These are phyloP conservation scores for Pleurotus cornucopiae DNA, from an alignment of 768 basidiomycete species.

Conservation along the genomic window DNA sequence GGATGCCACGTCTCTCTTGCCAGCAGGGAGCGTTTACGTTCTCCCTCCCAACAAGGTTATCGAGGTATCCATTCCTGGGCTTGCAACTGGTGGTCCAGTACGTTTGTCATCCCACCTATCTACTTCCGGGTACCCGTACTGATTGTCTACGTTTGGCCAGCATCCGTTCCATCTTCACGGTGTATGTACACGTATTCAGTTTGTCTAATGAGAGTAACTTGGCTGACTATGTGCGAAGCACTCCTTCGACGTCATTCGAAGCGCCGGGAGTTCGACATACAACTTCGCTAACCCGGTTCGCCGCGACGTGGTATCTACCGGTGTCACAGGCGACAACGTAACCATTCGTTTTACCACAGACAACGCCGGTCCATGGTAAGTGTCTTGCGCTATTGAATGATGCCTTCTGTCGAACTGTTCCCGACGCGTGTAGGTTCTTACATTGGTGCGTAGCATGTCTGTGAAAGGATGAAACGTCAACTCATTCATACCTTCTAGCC, in stretches of 20 bases:
- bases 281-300: conserved; percentile 38
- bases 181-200: conserved; percentile 14
- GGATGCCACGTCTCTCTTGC: conserved; percentile 29
- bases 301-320: conserved; percentile 30
- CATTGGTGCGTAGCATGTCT: not conserved
- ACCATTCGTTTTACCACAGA: conserved; percentile 48
- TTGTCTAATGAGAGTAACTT: not conserved
- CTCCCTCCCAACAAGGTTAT: conserved; percentile 40
- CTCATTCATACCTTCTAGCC: conserved; percentile 21
- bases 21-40: conserved; percentile 36
- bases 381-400: not conserved
- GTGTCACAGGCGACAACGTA: conserved; percentile 29
- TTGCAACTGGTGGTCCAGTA: conserved; percentile 28
- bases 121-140: not conserved
- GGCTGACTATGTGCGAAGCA: conserved; percentile 19
- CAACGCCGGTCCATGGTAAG: conserved; percentile 46
- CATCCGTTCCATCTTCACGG: conserved; percentile 44
- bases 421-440: conserved; percentile 1
- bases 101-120: conserved; percentile 10
- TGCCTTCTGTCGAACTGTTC: not conserved
- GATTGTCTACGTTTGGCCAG: conserved; percentile 9
- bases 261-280: conserved; percentile 29
- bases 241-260: conserved; percentile 34
- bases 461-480: not conserved
- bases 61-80: conserved; percentile 43